A percentile compares a stretch with the other conserved stretches of the same genome.
Evolutionary conservation across 148 eudicot genomes (phyloP).

Genomic region (Rhododendron molle): DNA sequence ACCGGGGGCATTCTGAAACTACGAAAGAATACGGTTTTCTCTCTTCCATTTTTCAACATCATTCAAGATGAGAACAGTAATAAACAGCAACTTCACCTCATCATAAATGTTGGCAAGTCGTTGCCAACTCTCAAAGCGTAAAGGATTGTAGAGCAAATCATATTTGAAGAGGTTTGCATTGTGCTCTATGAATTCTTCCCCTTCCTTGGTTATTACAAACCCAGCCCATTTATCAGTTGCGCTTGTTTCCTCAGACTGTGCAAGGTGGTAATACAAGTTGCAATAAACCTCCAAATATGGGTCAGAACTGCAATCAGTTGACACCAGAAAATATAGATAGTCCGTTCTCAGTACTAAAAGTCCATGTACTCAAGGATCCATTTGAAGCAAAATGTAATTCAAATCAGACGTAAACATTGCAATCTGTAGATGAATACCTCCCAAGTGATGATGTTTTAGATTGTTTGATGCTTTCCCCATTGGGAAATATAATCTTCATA

Average conservation of each 20-base stretch:
- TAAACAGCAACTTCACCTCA: slow-evolving; percentile 46
- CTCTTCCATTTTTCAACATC: background rate
- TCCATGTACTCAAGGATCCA: background rate
- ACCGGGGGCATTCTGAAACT: background rate
- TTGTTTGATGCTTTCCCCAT: slow-evolving; percentile 43
- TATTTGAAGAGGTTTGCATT: slow-evolving; percentile 88
- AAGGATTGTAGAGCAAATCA: slow-evolving; percentile 83
- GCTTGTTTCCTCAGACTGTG: slow-evolving; percentile 84
- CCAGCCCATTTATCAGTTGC: slow-evolving; percentile 99
- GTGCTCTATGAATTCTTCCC: slow-evolving; percentile 87
- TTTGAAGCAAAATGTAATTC: slow-evolving; percentile 9
- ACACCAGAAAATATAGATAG: slow-evolving; percentile 8
- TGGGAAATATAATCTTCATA: slow-evolving; percentile 48
- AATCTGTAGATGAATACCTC: slow-evolving; percentile 41
- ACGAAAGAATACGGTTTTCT: background rate
- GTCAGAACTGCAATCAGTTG: slow-evolving; percentile 64
- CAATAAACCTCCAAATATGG: slow-evolving; percentile 85
- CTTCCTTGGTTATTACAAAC: slow-evolving; percentile 94
- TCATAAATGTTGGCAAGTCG: slow-evolving; percentile 91
- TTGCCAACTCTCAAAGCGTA: slow-evolving; percentile 95
- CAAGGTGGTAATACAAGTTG: slow-evolving; percentile 87
- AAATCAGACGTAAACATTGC: background rate
- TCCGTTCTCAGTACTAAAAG: background rate
- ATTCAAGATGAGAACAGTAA: background rate
- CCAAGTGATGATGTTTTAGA: slow-evolving; percentile 34